phyloP scores from a whole-genome alignment of 345 rosid species.

The Cardamine occulta region DNA sequence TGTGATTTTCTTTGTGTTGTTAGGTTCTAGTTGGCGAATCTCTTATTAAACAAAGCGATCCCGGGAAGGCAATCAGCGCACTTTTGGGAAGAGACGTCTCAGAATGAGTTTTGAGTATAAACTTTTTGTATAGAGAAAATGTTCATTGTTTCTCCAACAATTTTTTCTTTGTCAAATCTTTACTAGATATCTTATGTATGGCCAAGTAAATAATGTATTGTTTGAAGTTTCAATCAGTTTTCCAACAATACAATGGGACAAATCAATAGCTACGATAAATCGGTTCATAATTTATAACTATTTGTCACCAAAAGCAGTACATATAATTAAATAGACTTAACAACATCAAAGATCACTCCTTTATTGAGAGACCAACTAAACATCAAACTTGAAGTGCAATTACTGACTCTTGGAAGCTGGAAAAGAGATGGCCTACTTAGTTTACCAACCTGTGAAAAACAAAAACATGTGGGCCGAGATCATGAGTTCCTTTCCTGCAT shows the following conservation, averaged over 20 bases:
- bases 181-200: not conserved
- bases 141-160: not conserved
- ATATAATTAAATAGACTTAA: conserved; percentile 19
- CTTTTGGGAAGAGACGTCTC: conserved; percentile 87
- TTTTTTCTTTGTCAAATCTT: not conserved
- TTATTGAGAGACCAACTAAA: conserved; percentile 34
- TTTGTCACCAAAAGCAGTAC: conserved; percentile 1
- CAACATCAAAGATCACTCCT: conserved; percentile 37
- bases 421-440: conserved; percentile 16
- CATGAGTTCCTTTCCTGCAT: not conserved
- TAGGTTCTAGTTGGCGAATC: conserved; percentile 98
- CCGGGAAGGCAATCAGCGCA: conserved; percentile 61
- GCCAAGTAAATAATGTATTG: not conserved
- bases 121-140: conserved; percentile 36
- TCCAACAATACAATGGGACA: not conserved
- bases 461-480: not conserved
- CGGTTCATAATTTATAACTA: conserved; percentile 6
- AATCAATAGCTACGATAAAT: conserved; percentile 15
- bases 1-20: conserved; percentile 10
- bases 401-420: not conserved
- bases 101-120: conserved; percentile 36
- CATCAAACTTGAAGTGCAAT: conserved; percentile 16
- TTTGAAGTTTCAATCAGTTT: not conserved
- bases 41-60: conserved; percentile 76
- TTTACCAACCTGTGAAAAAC: conserved; percentile 23